Conservation (phyloP, 2,329 filamentous ascomycete species). For the Plenodomus lindquistii region DNA sequence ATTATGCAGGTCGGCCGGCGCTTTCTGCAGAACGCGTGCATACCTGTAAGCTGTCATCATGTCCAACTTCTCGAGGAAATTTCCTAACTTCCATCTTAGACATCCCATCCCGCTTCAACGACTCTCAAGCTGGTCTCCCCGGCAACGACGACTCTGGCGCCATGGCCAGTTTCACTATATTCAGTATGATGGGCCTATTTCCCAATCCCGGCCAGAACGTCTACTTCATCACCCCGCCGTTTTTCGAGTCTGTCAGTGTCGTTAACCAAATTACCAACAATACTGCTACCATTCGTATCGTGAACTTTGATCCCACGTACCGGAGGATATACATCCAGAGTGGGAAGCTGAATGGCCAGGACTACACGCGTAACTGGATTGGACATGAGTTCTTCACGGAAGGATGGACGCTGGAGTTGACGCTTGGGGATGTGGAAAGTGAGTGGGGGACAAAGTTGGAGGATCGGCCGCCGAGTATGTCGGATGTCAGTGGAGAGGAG, state of each 20-base stretch:
- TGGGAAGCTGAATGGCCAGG: conserved; percentile 47
- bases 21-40: conserved; percentile 48
- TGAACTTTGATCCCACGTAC: conserved; percentile 49
- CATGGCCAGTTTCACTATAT: conserved; percentile 51
- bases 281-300: conserved; percentile 45
- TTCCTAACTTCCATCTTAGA: conserved; percentile 20
- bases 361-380: conserved; percentile 52
- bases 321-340: conserved; percentile 51
- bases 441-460: conserved; percentile 48
- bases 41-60: conserved; percentile 30
- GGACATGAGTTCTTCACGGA: conserved; percentile 50
- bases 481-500: not conserved
- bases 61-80: not conserved
- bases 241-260: conserved; percentile 49
- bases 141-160: conserved; percentile 54
- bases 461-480: conserved; percentile 37
- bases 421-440: conserved; percentile 48
- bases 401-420: conserved; percentile 50
- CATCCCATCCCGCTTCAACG: conserved; percentile 51
- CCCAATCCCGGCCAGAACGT: conserved; percentile 54
- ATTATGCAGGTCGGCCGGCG: conserved; percentile 51
- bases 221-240: conserved; percentile 53
- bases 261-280: conserved; percentile 47
- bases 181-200: conserved; percentile 52
- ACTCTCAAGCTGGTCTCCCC: conserved; percentile 46